Conservation (phyloP, 208 protist species). For the Phytomonas sp. region DNA sequence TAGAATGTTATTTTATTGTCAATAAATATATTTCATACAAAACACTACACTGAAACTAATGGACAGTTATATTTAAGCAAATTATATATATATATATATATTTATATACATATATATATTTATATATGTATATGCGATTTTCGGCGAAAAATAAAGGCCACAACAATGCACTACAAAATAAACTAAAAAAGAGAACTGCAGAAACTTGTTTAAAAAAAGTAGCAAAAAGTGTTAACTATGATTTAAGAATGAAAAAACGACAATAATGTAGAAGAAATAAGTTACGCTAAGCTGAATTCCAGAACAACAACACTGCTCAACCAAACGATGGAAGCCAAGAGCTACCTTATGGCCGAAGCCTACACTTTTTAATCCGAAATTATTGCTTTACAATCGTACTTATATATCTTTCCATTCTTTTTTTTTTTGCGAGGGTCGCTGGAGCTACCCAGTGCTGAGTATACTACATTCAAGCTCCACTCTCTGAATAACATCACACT, state of each 20-base stretch:
- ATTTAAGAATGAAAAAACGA: background rate
- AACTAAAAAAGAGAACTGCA: background rate
- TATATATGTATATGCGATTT: constrained; percentile 4
- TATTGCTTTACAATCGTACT: constrained; percentile 4
- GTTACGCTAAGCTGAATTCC: background rate
- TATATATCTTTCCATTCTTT: constrained; percentile 5
- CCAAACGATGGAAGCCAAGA: background rate
- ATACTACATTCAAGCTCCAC: constrained; percentile 1
- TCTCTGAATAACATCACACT: constrained; percentile 6
- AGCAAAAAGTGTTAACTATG: background rate
- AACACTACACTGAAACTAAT: background rate
- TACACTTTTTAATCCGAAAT: constrained; percentile 4
- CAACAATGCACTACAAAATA: background rate
- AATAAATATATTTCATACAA: constrained; percentile 9
- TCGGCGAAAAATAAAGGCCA: background rate
- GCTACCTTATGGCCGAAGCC: background rate
- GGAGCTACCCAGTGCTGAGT: constrained; percentile 1
- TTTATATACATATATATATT: constrained; percentile 5
- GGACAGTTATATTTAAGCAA: background rate
- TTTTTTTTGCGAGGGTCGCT: background rate
- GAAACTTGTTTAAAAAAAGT: background rate
- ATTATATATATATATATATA: constrained; percentile 6
- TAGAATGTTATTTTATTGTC: background rate
- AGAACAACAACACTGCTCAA: background rate
- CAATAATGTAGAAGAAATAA: background rate